phyloP scores from a whole-genome alignment of 2,329 filamentous ascomycete species.

The Colletotrichum incanum region DNA sequence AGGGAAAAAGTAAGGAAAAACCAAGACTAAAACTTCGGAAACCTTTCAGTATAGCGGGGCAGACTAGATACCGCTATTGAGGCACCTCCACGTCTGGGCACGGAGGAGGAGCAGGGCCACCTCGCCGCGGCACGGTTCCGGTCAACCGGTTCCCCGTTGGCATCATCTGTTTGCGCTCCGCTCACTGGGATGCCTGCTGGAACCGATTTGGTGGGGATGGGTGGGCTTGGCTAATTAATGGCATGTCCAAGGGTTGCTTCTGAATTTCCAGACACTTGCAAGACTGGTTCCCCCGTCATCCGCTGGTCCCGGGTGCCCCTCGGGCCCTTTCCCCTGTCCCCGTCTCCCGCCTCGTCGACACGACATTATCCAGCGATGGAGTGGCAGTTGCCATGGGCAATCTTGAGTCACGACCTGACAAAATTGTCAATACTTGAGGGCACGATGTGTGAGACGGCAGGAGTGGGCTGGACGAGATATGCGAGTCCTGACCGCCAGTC shows the following conservation, averaged over 20 bases:
- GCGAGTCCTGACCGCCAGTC: background rate
- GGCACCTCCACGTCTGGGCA: conserved; percentile 26
- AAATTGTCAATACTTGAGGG: background rate
- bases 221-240: conserved; percentile 29
- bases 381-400: conserved; percentile 7
- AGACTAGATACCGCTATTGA: conserved; percentile 13
- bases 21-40: background rate
- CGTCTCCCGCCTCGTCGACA: background rate
- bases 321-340: background rate
- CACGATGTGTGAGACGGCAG: background rate
- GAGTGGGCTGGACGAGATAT: background rate
- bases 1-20: background rate
- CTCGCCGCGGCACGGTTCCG: conserved; percentile 36
- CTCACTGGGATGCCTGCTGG: conserved; percentile 22
- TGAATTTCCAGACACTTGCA: conserved; percentile 12
- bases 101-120: conserved; percentile 16
- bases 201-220: conserved; percentile 9
- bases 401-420: background rate
- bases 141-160: conserved; percentile 35
- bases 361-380: background rate
- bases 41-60: conserved; percentile 12
- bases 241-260: conserved; percentile 29
- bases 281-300: conserved; percentile 1
- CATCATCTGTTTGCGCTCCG: conserved; percentile 27
- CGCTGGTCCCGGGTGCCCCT: conserved; percentile 11